Evolutionary conservation across 2,329 filamentous ascomycete genomes (phyloP).

Genomic region (Xylaria sp.): DNA sequence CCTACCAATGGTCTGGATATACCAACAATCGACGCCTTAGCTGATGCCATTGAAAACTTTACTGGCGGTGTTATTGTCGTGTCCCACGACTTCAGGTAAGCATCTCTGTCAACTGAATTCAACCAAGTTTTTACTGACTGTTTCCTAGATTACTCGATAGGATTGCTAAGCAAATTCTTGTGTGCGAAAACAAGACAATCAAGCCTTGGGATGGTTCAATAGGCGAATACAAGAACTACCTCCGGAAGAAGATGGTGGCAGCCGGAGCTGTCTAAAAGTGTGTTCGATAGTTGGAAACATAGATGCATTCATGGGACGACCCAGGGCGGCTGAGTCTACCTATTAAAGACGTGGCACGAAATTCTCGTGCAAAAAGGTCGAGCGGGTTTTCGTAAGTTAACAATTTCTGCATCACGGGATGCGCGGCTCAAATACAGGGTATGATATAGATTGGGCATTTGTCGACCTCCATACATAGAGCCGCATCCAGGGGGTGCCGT

Average conservation of each 20-base stretch:
- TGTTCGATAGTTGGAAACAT: constrained; percentile 21
- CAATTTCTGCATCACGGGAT: constrained; percentile 26
- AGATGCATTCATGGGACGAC: constrained; percentile 23
- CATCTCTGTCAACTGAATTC: constrained; percentile 24
- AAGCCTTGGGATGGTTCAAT: constrained; percentile 89
- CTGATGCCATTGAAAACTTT: constrained; percentile 96
- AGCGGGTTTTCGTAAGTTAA: constrained; percentile 8
- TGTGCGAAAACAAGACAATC: constrained; percentile 98
- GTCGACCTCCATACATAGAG: constrained; percentile 38
- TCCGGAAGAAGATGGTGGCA: constrained; percentile 98
- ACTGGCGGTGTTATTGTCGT: constrained; percentile 97
- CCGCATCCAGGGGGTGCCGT: constrained; percentile 33
- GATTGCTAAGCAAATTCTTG: constrained; percentile 99
- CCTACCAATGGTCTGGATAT: constrained; percentile 99
- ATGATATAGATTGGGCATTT: constrained; percentile 38
- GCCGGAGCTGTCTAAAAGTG: constrained; percentile 81
- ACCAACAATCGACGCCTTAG: constrained; percentile 95
- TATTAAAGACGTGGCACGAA: constrained; percentile 2
- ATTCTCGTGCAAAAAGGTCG: constrained; percentile 13
- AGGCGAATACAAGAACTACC: constrained; percentile 95
- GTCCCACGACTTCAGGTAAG: constrained; percentile 97
- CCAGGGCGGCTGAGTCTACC: neutral
- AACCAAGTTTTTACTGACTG: constrained; percentile 38
- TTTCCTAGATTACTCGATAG: constrained; percentile 87
- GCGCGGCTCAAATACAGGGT: constrained; percentile 29